Conservation (phyloP, 768 basidiomycete species). For the Lentinula aciculospora region DNA sequence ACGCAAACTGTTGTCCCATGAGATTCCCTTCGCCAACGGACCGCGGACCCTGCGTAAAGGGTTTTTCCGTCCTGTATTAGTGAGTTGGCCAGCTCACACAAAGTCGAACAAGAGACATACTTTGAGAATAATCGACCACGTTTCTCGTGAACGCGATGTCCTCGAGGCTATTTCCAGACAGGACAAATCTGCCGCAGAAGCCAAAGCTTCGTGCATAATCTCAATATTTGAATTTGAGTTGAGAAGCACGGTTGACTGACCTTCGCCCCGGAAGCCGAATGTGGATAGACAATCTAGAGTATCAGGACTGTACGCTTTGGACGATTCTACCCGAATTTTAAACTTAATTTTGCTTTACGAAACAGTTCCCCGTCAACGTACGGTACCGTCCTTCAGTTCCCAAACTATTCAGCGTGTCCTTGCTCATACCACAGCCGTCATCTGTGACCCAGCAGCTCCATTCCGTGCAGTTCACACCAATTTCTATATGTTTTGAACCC, state of each 20-base stretch:
- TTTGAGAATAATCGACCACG: constrained; percentile 77
- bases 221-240: neutral
- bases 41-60: constrained; percentile 68
- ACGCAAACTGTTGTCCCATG: constrained; percentile 80
- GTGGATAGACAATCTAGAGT: constrained; percentile 50
- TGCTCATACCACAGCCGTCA: constrained; percentile 73
- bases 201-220: constrained; percentile 51
- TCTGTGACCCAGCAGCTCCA: constrained; percentile 88
- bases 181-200: constrained; percentile 75
- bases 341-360: neutral
- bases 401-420: constrained; percentile 50
- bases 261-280: constrained; percentile 95
- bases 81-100: neutral
- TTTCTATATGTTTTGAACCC: constrained; percentile 56
- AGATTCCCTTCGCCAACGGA: constrained; percentile 68
- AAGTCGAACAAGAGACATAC: constrained; percentile 26
- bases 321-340: constrained; percentile 48
- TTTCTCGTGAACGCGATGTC: constrained; percentile 54
- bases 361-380: constrained; percentile 26
- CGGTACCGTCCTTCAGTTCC: constrained; percentile 60
- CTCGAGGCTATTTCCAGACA: constrained; percentile 81
- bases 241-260: constrained; percentile 29
- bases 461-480: constrained; percentile 67
- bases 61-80: constrained; percentile 54
- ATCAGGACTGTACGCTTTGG: constrained; percentile 56